Evolutionary conservation across 108 stramenopile species (phyloP).

Genomic region (Fragilaria crotonensis): DNA sequence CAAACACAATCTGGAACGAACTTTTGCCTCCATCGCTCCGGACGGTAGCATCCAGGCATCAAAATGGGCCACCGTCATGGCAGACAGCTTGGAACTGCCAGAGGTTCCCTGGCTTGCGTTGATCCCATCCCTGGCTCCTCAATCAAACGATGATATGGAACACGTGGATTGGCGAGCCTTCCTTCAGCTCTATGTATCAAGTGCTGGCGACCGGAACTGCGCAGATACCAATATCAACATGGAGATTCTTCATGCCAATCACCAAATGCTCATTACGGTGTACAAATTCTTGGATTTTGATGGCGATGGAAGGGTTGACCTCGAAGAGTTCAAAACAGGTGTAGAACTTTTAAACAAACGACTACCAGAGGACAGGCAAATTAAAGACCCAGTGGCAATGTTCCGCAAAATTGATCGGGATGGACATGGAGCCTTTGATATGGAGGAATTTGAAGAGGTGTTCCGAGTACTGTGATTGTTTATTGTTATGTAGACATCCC

Average conservation of each 20-base stretch:
- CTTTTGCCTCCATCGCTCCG: neutral
- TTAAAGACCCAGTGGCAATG: constrained; percentile 14
- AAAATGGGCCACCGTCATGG: constrained; percentile 2
- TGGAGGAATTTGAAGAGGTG: constrained; percentile 17
- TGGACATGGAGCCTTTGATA: constrained; percentile 13
- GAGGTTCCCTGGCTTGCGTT: constrained; percentile 2
- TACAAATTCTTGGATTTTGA: constrained; percentile 19
- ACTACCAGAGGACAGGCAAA: constrained; percentile 7
- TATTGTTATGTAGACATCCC: neutral
- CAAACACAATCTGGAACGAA: neutral
- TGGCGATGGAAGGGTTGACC: constrained; percentile 13
- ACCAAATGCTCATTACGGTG: constrained; percentile 5
- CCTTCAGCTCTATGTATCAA: neutral
- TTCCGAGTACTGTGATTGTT: constrained; percentile 6
- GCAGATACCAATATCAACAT: neutral
- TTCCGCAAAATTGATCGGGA: constrained; percentile 17
- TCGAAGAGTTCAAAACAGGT: constrained; percentile 16
- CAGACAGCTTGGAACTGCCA: neutral
- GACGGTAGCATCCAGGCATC: neutral
- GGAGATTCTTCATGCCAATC: constrained; percentile 4
- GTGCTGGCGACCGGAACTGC: neutral
- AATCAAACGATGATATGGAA: neutral
- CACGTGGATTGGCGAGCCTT: constrained; percentile 7
- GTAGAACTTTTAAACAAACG: constrained; percentile 25
- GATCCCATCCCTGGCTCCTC: constrained; percentile 6